Conservation (phyloP, 176 grass and related monocot species). For the Ensete ventricosum region DNA sequence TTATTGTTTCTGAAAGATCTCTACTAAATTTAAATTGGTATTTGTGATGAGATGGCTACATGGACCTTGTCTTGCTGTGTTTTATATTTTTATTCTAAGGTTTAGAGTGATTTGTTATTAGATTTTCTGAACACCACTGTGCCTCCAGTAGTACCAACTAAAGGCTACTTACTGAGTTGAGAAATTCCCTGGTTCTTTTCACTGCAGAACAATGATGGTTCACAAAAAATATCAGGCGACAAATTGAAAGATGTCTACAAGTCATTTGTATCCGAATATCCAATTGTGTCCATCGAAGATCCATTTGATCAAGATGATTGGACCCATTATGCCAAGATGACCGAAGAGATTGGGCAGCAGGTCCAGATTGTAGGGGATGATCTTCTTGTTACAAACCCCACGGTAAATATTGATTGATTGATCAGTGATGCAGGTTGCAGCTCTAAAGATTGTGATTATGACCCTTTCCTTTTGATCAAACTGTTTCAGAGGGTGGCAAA, state of each 20-base stretch:
- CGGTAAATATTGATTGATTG: slow-evolving; percentile 30
- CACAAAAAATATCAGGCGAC: slow-evolving; percentile 69
- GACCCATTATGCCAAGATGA: slow-evolving; percentile 74
- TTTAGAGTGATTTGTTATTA: not conserved
- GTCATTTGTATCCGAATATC: slow-evolving; percentile 71
- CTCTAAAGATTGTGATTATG: not conserved
- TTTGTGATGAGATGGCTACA: not conserved
- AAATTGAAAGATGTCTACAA: slow-evolving; percentile 78
- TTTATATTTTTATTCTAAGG: not conserved
- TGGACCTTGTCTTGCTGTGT: not conserved
- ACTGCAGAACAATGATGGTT: slow-evolving; percentile 75
- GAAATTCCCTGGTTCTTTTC: slow-evolving; percentile 8
- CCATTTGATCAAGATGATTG: slow-evolving; percentile 97
- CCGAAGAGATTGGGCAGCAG: slow-evolving; percentile 62
- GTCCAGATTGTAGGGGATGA: slow-evolving; percentile 97
- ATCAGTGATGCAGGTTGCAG: not conserved
- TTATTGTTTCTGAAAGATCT: not conserved
- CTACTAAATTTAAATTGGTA: not conserved
- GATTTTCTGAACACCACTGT: not conserved
- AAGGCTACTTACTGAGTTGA: not conserved
- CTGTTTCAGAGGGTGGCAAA: slow-evolving; percentile 72
- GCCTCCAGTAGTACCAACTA: too few species aligned
- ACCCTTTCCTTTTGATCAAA: not conserved
- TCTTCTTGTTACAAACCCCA: slow-evolving; percentile 92
- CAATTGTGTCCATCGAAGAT: slow-evolving; percentile 90